Evolutionary conservation across 345 rosid species (phyloP).

Genomic region (Garcia nutans): DNA sequence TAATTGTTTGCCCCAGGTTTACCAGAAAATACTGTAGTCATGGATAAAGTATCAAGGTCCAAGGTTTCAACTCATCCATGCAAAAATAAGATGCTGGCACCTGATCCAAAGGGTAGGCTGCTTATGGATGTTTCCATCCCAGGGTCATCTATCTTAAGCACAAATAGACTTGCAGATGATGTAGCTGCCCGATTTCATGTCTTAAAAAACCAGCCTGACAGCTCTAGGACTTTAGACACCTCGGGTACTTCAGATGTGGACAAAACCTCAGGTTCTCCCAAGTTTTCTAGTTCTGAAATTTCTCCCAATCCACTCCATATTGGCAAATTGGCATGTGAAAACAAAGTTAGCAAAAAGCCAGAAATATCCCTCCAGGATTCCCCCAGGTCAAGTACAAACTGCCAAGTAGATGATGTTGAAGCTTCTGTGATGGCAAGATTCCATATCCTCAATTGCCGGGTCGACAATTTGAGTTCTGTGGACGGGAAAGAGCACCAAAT

Average conservation of each 20-base stretch:
- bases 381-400: slow-evolving; percentile 2
- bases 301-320: slow-evolving; percentile 11
- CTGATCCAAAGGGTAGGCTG: slow-evolving; percentile 6
- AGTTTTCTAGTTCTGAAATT: slow-evolving; percentile 14
- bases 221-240: slow-evolving; percentile 16
- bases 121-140: slow-evolving; percentile 18
- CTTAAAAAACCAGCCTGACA: slow-evolving; percentile 36
- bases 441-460: slow-evolving; percentile 38
- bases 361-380: slow-evolving; percentile 17
- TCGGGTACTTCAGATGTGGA: slow-evolving; percentile 1
- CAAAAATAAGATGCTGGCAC: neutral
- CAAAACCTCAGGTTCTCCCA: slow-evolving; percentile 3
- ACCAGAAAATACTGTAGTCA: slow-evolving; percentile 15
- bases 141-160: slow-evolving; percentile 22
- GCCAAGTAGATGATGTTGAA: slow-evolving; percentile 31
- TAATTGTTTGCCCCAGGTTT: slow-evolving; percentile 21
- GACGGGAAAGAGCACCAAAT: slow-evolving; percentile 24
- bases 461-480: slow-evolving; percentile 24
- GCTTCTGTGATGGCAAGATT: slow-evolving; percentile 47
- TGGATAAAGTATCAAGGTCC: slow-evolving; percentile 20
- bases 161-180: slow-evolving; percentile 41
- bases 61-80: neutral
- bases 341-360: slow-evolving; percentile 11
- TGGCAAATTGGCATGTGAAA: slow-evolving; percentile 34
- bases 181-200: slow-evolving; percentile 52